Base-by-base conservation (phyloP, 116 monocot species). In the Phalaenopsis hybrid region DNA sequence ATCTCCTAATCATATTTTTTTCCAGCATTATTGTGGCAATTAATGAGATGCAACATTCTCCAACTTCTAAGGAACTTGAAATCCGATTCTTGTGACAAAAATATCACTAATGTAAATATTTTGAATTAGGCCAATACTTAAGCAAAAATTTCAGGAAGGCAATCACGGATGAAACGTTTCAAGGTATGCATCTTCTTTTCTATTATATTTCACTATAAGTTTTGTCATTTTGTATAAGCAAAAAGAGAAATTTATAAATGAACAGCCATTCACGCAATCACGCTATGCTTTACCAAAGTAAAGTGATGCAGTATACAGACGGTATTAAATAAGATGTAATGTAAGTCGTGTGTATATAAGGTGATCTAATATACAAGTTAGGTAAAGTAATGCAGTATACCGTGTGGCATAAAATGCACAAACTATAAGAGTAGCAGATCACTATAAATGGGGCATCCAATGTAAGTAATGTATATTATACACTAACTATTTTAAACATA, bases 31-130 rank as follows among this genome's bases (percentile, higher is more conserved):
- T 76, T 95, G 72, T 95, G 95, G 95, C 95, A 95, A 75, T 84
- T 95, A 85, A 95, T 95, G 95, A 84, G 95, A 17, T 93, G 82
- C 83, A 93, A 95, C 77, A 93, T 95, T 76, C 95, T 95, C 13
- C 95, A 93, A 81, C 91, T 95, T 81, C 68, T 95, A 34, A 95
- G 86, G 86, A 95, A 95, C 76, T 79, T 95, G 81, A 85, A 76
- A 28, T 28, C 28, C 28, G 28, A 28, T 28, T 28, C 28, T 28
- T 28, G 28, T 28, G 28, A 28, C 28, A 95, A 90, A 79, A 91
- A 95, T 82, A 91, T 93, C 65, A 91, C 79, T 77, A 93, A 95
- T 83, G 74, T 34, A 51, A 90, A 95, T 82, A 95, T 95, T 83
- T 83, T 95, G 78, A 86, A 83, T 17, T 95, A 93, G 95, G 95